A percentile compares a stretch with the other conserved stretches of the same genome.
These are phyloP conservation scores for Elsinoe ampelina DNA, from an alignment of 2,329 filamentous ascomycete genomes.

Conservation along the genomic window DNA sequence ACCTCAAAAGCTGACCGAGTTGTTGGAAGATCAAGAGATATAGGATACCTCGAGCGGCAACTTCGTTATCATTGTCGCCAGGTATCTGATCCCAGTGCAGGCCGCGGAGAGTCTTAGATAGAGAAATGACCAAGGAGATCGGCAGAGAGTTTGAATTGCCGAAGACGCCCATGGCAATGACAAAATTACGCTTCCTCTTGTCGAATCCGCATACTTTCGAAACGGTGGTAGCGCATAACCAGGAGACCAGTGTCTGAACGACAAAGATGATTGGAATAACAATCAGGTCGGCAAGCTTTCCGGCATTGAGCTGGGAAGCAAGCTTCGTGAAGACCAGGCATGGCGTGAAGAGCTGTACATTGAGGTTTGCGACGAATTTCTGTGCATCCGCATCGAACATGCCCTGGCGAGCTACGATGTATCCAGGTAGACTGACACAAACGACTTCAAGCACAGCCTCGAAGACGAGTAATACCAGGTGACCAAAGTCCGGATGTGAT, in stretches of 20 bases:
- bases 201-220: constrained; percentile 70
- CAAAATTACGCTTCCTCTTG: constrained; percentile 83
- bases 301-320: constrained; percentile 83
- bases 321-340: constrained; percentile 97
- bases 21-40: constrained; percentile 98
- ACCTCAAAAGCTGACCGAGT: constrained; percentile 84
- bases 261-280: constrained; percentile 94
- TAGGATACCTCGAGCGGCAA: constrained; percentile 83
- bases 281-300: constrained; percentile 80
- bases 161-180: constrained; percentile 94
- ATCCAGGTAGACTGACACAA: constrained; percentile 87
- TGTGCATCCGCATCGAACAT: constrained; percentile 94
- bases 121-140: constrained; percentile 87
- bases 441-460: constrained; percentile 93
- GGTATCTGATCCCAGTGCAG: constrained; percentile 89
- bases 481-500: constrained; percentile 54
- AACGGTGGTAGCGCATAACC: constrained; percentile 61
- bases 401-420: constrained; percentile 79
- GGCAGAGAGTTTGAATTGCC: constrained; percentile 97
- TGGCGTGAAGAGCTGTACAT: constrained; percentile 92
- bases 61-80: constrained; percentile 89
- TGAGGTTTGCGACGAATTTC: constrained; percentile 93
- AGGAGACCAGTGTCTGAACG: constrained; percentile 80
- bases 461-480: constrained; percentile 76
- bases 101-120: constrained; percentile 84